Conservation (phyloP, 495 filamentous ascomycete species). For the Neurospora sp. region DNA sequence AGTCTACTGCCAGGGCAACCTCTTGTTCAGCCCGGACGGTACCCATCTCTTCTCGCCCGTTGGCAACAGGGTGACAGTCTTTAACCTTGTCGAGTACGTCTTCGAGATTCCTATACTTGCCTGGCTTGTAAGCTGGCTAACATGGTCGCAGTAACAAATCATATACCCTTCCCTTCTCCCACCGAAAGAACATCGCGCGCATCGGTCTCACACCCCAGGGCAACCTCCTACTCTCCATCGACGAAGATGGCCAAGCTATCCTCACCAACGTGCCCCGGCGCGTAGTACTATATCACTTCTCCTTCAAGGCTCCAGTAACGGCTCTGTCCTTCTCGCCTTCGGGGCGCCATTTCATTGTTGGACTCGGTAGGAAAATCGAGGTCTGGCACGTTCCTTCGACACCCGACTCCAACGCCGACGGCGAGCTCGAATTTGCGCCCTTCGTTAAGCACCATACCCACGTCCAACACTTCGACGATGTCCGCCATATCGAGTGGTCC, state of each 20-base stretch:
- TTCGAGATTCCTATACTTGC: neutral
- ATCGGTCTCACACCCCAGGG: conserved; percentile 81
- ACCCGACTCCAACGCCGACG: conserved; percentile 62
- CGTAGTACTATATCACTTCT: conserved; percentile 83
- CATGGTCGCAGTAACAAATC: conserved; percentile 68
- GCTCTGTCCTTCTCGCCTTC: conserved; percentile 88
- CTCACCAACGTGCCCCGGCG: conserved; percentile 80
- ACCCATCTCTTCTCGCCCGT: conserved; percentile 94
- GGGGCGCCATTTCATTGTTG: conserved; percentile 81
- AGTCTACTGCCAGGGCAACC: conserved; percentile 93
- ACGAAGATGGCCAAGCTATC: conserved; percentile 90
- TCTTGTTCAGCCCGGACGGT: conserved; percentile 94
- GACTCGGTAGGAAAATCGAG: conserved; percentile 73
- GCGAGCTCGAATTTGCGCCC: conserved; percentile 87
- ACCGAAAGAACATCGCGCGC: conserved; percentile 84
- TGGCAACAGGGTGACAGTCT: conserved; percentile 89
- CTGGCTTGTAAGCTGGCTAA: conserved; percentile 19
- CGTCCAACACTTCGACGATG: conserved; percentile 76
- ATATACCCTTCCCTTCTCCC: conserved; percentile 85
- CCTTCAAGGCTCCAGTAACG: conserved; percentile 73
- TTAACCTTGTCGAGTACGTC: conserved; percentile 86
- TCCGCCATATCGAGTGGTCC: conserved; percentile 85
- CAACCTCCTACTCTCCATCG: conserved; percentile 82
- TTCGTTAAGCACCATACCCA: conserved; percentile 83
- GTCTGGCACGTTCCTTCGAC: conserved; percentile 92